phyloP scores from a whole-genome alignment of 164 flowering plant species.

The Protea cynaroides region DNA sequence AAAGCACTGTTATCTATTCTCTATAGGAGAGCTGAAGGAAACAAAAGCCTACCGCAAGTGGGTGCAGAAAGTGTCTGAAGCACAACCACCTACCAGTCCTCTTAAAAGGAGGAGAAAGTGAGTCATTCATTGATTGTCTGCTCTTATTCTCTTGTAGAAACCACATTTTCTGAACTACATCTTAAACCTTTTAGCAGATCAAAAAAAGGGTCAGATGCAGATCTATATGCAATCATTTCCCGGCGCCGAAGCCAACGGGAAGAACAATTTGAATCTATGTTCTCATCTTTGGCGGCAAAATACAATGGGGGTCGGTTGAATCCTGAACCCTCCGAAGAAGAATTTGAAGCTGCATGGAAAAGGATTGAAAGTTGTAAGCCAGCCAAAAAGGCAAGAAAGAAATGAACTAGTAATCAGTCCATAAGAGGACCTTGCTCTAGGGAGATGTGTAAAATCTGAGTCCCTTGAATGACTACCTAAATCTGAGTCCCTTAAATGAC shows the following conservation, averaged over 20 bases:
- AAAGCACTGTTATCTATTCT: background rate
- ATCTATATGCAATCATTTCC: conserved; percentile 65
- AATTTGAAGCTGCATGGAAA: conserved; percentile 76
- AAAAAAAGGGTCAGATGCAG: conserved; percentile 43
- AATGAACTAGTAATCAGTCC: conserved; percentile 13
- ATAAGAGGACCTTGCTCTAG: too few species aligned
- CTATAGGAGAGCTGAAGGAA: conserved; percentile 64
- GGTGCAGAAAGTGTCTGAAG: conserved; percentile 68
- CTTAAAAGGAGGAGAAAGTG: conserved; percentile 47
- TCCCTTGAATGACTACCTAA: too few species aligned
- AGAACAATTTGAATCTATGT: conserved; percentile 70
- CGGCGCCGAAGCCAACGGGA: conserved; percentile 73
- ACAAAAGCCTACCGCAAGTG: conserved; percentile 74
- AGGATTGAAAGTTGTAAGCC: conserved; percentile 46
- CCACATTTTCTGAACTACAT: background rate
- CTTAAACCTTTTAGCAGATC: conserved; percentile 34
- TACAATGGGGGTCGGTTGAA: conserved; percentile 38
- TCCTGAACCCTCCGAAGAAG: conserved; percentile 86
- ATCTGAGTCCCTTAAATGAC: too few species aligned
- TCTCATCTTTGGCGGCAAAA: conserved; percentile 60
- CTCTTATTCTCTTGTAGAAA: background rate
- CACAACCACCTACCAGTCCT: conserved; percentile 76
- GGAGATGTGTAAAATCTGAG: too few species aligned
- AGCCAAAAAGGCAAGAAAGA: conserved; percentile 34
- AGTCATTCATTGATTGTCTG: conserved; percentile 14